Evolutionary conservation across 805 yeast species (phyloP), one percentile per base, ranked within the genome.

Genomic region (Metschnikowia matae): DNA sequence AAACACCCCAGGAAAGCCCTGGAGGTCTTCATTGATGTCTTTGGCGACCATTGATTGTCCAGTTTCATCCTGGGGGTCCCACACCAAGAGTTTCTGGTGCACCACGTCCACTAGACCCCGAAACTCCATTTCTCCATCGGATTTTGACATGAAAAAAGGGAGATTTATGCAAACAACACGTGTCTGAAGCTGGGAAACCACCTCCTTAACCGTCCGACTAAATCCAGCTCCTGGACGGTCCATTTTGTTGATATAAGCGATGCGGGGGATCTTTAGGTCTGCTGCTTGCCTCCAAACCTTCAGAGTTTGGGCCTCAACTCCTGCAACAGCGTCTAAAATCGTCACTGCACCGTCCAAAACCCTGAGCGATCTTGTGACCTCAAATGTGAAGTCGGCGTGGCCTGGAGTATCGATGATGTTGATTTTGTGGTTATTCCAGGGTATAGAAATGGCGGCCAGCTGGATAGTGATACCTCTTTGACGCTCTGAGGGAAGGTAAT

Each of bases 341-440:
- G 96, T 86, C 6, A 94, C 95, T 1, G 92, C 95, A 3, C 98
- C 97, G 69, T 94, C 99, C 8, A 94, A 71, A 1, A 94, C 97
- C 54, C 97, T 78, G 50, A 94, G 75, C 0, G 98, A 85, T 49
- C 97, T 72, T 1, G 82, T 87, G 4, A 94, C 99, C 67, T 94
- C 99, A 65, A 91, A 94, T 0, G 95, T 87, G 66, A 94, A 94
- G 68, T 94, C 99, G 0, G 96, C 97, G 68, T 94, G 99, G 0
- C 99, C 99, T 0, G 99, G 99, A 0, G 99, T 94, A 65, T 94
- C 99, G 21, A 94, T 90, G 50, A 94, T 74, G 65, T 94, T 94
- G 60, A 94, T 83, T 56, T 81, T 82, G 61, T 82, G 80, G 44
- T 74, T 71, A 52, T 81, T 81, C 98, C 98, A 94, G 29, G 89